Evolutionary conservation across 257 asterid species (phyloP).

Genomic region (Solanum okadae): DNA sequence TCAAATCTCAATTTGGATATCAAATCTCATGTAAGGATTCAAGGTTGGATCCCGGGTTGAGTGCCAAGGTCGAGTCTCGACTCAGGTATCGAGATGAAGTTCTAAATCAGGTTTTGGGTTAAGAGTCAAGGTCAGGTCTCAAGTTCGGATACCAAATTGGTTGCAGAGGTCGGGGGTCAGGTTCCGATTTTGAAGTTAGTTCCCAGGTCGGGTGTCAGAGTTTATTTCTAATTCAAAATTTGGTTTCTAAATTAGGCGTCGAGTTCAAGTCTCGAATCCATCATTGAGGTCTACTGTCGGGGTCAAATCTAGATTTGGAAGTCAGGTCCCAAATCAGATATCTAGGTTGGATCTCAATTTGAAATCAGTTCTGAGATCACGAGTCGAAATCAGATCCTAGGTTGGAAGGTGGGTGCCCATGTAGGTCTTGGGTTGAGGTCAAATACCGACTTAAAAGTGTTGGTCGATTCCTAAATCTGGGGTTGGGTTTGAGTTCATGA

Average conservation of each 20-base stretch:
- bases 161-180: background rate
- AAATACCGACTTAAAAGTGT: too few relatives aligned
- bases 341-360: background rate
- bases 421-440: background rate
- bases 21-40: background rate
- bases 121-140: background rate
- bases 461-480: background rate
- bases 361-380: background rate
- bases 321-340: background rate
- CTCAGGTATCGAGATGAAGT: background rate
- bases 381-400: background rate
- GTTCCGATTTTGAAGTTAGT: background rate
- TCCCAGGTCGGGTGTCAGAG: background rate
- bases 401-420: background rate
- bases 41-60: background rate
- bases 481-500: too few relatives aligned
- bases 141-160: background rate
- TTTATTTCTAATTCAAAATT: background rate
- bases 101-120: too few relatives aligned
- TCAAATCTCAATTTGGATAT: too few relatives aligned
- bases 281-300: background rate
- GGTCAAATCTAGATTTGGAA: background rate
- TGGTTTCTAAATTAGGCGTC: background rate
- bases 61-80: background rate
- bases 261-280: background rate